These are phyloP conservation scores for Pythium scleroteichum DNA, from an alignment of 352 stramenopile species.

Conservation along the genomic window DNA sequence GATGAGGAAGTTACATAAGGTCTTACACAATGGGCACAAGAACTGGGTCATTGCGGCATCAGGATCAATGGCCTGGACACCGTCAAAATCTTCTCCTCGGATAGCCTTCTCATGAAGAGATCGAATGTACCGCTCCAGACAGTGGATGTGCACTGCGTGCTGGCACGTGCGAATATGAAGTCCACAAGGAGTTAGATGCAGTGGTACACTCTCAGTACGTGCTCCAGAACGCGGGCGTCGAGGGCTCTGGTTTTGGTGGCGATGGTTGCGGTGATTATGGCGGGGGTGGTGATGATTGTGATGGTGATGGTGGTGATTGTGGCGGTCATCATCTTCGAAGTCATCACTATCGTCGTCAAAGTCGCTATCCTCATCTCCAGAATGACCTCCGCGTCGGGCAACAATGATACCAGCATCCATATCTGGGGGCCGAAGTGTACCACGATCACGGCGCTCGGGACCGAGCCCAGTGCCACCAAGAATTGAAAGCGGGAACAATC, in stretches of 20 bases:
- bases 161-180: slow-evolving; percentile 87
- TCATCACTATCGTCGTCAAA: slow-evolving; percentile 30
- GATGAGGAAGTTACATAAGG: slow-evolving; percentile 90
- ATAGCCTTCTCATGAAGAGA: slow-evolving; percentile 88
- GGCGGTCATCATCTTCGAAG: slow-evolving; percentile 24
- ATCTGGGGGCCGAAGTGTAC: slow-evolving; percentile 1
- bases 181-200: slow-evolving; percentile 77
- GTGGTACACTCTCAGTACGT: slow-evolving; percentile 53
- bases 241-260: slow-evolving; percentile 50
- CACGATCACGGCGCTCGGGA: slow-evolving; percentile 16
- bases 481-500: slow-evolving; percentile 23
- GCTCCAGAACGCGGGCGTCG: slow-evolving; percentile 49
- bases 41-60: slow-evolving; percentile 91
- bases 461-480: slow-evolving; percentile 8
- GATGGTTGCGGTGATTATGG: slow-evolving; percentile 44
- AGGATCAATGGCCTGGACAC: slow-evolving; percentile 85
- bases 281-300: slow-evolving; percentile 35
- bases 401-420: slow-evolving; percentile 17
- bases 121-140: slow-evolving; percentile 83
- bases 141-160: slow-evolving; percentile 86
- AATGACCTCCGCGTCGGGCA: slow-evolving; percentile 6
- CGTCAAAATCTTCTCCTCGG: slow-evolving; percentile 87
- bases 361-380: slow-evolving; percentile 17
- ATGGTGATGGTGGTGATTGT: slow-evolving; percentile 30
- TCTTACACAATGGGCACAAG: slow-evolving; percentile 92